A percentile compares a stretch with the other conserved stretches of the same genome.
These are phyloP conservation scores for Hypoxylon lienhwacheense DNA, from an alignment of 495 filamentous ascomycete genomes.

Conservation along the genomic window DNA sequence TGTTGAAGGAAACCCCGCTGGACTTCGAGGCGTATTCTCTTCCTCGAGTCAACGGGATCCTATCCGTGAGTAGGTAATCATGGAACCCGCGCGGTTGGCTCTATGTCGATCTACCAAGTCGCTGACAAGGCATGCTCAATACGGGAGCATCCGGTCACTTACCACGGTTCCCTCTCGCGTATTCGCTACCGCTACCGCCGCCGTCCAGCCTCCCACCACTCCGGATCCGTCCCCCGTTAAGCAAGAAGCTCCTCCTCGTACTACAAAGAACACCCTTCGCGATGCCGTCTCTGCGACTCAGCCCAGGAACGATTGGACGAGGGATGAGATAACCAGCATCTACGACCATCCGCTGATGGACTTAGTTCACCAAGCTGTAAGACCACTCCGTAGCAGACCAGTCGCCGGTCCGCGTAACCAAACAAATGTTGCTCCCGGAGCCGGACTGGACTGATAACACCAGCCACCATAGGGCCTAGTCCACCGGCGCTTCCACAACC, in stretches of 20 bases:
- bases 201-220: constrained; percentile 19
- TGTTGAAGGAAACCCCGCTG: constrained; percentile 1
- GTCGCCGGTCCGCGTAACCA: not conserved
- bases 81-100: constrained; percentile 24
- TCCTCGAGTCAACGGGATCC: constrained; percentile 7
- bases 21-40: constrained; percentile 16
- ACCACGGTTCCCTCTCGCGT: constrained; percentile 18
- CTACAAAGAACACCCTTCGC: constrained; percentile 28
- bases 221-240: constrained; percentile 11
- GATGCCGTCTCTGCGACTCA: constrained; percentile 58
- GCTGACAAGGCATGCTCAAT: constrained; percentile 15
- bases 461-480: constrained; percentile 58
- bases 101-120: constrained; percentile 20
- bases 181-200: constrained; percentile 14
- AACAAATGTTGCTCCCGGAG: not conserved
- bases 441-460: constrained; percentile 24
- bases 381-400: constrained; percentile 23
- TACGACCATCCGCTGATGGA: constrained; percentile 79
- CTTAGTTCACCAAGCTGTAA: constrained; percentile 71
- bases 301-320: constrained; percentile 73
- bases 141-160: constrained; percentile 15
- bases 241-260: constrained; percentile 5
- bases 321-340: constrained; percentile 72
- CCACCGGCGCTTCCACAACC: constrained; percentile 80
- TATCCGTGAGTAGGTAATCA: constrained; percentile 10